A percentile compares a stretch with the other conserved stretches of the same genome.
phyloP scores from a whole-genome alignment of 78 protist species.

The Dictyostelium discoideum region DNA sequence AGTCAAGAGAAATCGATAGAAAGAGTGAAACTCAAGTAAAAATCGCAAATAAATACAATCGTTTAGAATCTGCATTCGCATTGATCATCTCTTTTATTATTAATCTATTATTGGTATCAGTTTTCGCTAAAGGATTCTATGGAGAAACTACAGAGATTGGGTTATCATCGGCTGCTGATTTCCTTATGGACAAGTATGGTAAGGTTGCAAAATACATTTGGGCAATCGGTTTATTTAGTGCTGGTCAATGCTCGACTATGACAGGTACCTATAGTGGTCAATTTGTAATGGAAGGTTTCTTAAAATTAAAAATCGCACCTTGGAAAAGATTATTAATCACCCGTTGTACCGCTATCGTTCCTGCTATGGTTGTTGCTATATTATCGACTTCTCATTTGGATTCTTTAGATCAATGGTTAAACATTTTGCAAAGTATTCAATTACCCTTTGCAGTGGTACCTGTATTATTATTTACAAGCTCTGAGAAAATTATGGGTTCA shows the following conservation, averaged over 20 bases:
- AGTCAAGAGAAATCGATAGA: conserved; percentile 63
- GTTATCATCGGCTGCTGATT: conserved; percentile 60
- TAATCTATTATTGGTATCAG: conserved; percentile 86
- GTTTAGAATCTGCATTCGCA: conserved; percentile 81
- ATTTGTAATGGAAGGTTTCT: conserved; percentile 93
- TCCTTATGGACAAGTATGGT: conserved; percentile 71
- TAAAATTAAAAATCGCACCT: conserved; percentile 73
- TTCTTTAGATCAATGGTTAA: conserved; percentile 82
- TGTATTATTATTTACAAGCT: conserved; percentile 35
- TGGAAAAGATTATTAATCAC: conserved; percentile 90
- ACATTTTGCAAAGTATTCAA: conserved; percentile 87
- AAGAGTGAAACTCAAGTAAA: not conserved
- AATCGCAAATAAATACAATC: conserved; percentile 81
- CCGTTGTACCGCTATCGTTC: conserved; percentile 86
- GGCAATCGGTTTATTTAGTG: conserved; percentile 89
- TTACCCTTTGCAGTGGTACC: conserved; percentile 91
- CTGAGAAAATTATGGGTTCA: conserved; percentile 49
- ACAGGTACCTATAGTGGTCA: conserved; percentile 93
- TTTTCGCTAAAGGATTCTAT: conserved; percentile 48
- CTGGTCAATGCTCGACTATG: conserved; percentile 92
- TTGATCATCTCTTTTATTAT: conserved; percentile 86
- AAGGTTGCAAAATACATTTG: conserved; percentile 80
- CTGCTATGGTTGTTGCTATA: conserved; percentile 83
- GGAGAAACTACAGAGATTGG: conserved; percentile 47
- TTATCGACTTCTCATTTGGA: conserved; percentile 39